Conservation (phyloP, 2,329 filamentous ascomycete genomes). For the Aureobasidium sp. region DNA sequence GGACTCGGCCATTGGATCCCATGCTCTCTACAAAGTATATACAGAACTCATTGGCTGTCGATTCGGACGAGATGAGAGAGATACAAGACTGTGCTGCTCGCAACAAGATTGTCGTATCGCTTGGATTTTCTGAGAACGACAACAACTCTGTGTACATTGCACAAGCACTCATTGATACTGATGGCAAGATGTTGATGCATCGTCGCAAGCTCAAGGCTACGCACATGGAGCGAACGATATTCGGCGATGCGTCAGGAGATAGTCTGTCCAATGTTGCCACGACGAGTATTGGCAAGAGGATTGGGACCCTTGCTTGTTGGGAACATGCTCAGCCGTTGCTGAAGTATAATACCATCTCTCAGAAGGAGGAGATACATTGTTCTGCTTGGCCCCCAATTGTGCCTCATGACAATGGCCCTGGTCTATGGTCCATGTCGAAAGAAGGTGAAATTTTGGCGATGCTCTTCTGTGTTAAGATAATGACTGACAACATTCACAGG, state of each 20-base stretch:
- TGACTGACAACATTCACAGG: slow-evolving; percentile 20
- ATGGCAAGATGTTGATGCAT: slow-evolving; percentile 31
- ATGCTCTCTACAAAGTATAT: slow-evolving; percentile 36
- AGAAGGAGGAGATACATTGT: slow-evolving; percentile 36
- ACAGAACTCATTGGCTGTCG: slow-evolving; percentile 36
- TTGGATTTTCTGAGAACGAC: slow-evolving; percentile 36
- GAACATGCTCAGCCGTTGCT: slow-evolving; percentile 38
- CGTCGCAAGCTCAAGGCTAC: slow-evolving; percentile 39
- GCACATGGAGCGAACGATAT: slow-evolving; percentile 39
- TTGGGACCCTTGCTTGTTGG: slow-evolving; percentile 35
- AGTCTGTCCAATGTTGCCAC: slow-evolving; percentile 32
- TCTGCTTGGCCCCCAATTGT: slow-evolving; percentile 35
- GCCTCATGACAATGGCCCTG: slow-evolving; percentile 26
- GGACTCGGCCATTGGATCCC: slow-evolving; percentile 38
- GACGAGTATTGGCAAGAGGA: slow-evolving; percentile 26
- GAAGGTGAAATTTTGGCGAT: slow-evolving; percentile 23
- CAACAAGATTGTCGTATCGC: slow-evolving; percentile 30
- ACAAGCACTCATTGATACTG: slow-evolving; percentile 32
- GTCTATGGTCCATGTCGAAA: slow-evolving; percentile 32
- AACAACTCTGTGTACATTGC: slow-evolving; percentile 36
- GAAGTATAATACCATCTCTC: slow-evolving; percentile 35
- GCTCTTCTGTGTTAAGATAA: neutral
- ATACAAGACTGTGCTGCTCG: slow-evolving; percentile 34
- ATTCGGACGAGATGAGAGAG: slow-evolving; percentile 37
- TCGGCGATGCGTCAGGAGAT: slow-evolving; percentile 33